Evolutionary conservation across 441 rosid genomes (phyloP).

Genomic region (Heliophila coronopifolia): DNA sequence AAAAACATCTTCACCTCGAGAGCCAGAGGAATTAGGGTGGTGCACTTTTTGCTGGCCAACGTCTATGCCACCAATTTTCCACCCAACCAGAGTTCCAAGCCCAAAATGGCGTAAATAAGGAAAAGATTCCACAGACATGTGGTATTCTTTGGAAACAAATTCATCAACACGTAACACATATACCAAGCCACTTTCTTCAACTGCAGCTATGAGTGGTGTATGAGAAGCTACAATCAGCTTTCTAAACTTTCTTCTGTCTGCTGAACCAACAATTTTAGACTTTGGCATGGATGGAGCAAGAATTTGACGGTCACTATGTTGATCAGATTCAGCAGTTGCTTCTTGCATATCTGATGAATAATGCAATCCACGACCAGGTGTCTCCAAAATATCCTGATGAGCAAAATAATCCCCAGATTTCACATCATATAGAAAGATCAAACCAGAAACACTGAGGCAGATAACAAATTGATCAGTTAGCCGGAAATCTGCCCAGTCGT

Average conservation of each 20-base stretch:
- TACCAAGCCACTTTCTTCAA: conserved; percentile 64
- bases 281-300: conserved; percentile 31
- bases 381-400: conserved; percentile 49
- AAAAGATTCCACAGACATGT: conserved; percentile 35
- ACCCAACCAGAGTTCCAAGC: conserved; percentile 61
- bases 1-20: conserved; percentile 24
- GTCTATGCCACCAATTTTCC: conserved; percentile 66
- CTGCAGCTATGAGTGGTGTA: conserved; percentile 71
- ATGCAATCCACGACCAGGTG: conserved; percentile 45
- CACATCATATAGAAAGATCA: conserved; percentile 52
- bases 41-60: conserved; percentile 47
- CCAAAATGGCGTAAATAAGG: conserved; percentile 51
- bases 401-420: conserved; percentile 62
- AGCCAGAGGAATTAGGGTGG: conserved; percentile 23
- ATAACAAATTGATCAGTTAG: conserved; percentile 76
- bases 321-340: conserved; percentile 28
- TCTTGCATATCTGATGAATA: conserved; percentile 31
- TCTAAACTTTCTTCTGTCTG: conserved; percentile 53
- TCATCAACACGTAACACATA: conserved; percentile 53
- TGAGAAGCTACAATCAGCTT: conserved; percentile 63
- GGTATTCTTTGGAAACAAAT: conserved; percentile 40
- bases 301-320: conserved; percentile 27
- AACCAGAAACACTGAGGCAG: conserved; percentile 73
- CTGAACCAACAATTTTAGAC: conserved; percentile 23
- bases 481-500: conserved; percentile 76